Percentiles rank a stretch among this genome's conserved stretches.
Evolutionary conservation across 257 asterid genomes (phyloP).

Genomic region (Solanum lignicaule): DNA sequence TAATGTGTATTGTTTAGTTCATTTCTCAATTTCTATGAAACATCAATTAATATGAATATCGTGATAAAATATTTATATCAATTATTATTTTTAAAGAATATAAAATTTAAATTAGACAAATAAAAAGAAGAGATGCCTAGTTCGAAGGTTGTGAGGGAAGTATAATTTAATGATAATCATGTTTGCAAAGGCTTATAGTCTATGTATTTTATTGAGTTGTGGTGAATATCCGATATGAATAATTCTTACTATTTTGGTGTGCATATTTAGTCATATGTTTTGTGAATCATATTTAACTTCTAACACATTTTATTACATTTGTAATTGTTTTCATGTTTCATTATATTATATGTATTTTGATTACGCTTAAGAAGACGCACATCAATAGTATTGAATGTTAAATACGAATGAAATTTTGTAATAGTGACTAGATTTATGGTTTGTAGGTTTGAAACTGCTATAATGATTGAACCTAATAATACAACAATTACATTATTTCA

Average conservation of each 20-base stretch:
- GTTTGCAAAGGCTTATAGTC: no score
- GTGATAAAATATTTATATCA: not conserved
- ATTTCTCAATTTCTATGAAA: no score
- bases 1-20: not conserved
- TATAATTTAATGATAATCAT: not conserved
- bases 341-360: not conserved
- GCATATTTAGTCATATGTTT: not conserved
- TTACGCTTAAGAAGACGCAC: not conserved
- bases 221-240: not conserved
- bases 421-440: not conserved
- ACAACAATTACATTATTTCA: no score
- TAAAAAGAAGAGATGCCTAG: no score
- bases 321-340: not conserved
- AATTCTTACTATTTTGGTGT: not conserved
- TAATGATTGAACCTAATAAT: not conserved
- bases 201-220: not conserved
- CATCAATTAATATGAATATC: not conserved
- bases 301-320: not conserved
- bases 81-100: not conserved
- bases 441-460: accelerated
- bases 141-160: no score
- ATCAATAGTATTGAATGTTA: accelerated
- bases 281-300: not conserved
- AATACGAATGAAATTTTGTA: not conserved
- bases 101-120: not conserved